Conservation (phyloP, 805 yeast species). For the Maudiozyma barnettii region DNA sequence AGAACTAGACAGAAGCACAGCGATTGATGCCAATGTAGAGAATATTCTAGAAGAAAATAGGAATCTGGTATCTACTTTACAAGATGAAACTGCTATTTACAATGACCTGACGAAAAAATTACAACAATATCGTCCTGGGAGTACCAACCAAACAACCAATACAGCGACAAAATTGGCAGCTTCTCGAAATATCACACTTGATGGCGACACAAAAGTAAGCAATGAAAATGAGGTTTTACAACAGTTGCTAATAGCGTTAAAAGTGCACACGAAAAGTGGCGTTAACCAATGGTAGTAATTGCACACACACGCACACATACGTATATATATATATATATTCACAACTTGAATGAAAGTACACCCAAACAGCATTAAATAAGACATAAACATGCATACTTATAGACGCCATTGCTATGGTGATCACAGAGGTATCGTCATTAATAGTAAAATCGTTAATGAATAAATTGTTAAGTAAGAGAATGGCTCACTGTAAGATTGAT, state of each 20-base stretch:
- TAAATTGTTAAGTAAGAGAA: too few species aligned
- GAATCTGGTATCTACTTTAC: conserved; percentile 1
- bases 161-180: not conserved
- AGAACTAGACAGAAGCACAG: conserved; percentile 13
- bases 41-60: conserved; percentile 1
- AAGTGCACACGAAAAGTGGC: conserved; percentile 7
- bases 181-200: not conserved
- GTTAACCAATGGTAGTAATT: not conserved
- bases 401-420: too few species aligned
- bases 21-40: conserved; percentile 11
- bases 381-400: too few species aligned
- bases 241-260: conserved; percentile 15
- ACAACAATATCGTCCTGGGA: not conserved
- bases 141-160: too few species aligned
- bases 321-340: too few species aligned
- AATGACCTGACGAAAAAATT: not conserved
- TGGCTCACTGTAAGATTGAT: too few species aligned
- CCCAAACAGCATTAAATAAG: too few species aligned
- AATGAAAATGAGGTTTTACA: conserved; percentile 12
- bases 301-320: too few species aligned
- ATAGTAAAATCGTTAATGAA: too few species aligned
- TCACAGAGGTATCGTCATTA: too few species aligned
- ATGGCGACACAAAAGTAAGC: not conserved
- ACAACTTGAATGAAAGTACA: too few species aligned
- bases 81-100: conserved; percentile 3